Conservation (phyloP, 2,329 filamentous ascomycete species). For the Exophiala lecanii-corni region DNA sequence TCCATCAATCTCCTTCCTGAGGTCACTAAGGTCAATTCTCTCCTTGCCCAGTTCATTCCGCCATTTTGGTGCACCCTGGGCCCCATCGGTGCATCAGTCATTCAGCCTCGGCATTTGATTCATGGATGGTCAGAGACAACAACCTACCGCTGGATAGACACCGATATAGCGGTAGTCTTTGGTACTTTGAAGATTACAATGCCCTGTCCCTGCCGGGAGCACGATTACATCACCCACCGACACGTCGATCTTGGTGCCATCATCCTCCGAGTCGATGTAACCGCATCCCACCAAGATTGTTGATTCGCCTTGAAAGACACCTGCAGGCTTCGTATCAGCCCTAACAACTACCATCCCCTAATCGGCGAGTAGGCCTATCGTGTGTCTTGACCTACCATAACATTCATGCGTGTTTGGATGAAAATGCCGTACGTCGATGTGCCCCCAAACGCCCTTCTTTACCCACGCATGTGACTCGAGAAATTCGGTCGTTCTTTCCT, state of each 20-base stretch:
- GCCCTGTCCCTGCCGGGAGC: constrained; percentile 33
- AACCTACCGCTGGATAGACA: constrained; percentile 33
- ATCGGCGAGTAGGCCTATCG: too few species aligned
- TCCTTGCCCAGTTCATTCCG: constrained; percentile 25
- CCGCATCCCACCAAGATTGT: constrained; percentile 30
- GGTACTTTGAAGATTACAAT: constrained; percentile 30
- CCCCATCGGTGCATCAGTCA: too few species aligned
- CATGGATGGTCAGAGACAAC: too few species aligned
- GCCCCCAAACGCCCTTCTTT: constrained; percentile 31
- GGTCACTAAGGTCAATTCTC: constrained; percentile 15
- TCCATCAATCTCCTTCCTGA: constrained; percentile 15
- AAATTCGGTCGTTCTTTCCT: constrained; percentile 26
- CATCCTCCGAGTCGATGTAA: constrained; percentile 20
- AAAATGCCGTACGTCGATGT: constrained; percentile 29
- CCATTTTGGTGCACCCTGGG: constrained; percentile 25
- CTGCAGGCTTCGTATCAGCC: too few species aligned
- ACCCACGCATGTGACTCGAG: constrained; percentile 33
- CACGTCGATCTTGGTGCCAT: constrained; percentile 25
- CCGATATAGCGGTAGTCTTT: constrained; percentile 34
- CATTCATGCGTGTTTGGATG: constrained; percentile 38
- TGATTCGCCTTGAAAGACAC: constrained; percentile 15
- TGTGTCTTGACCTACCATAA: constrained; percentile 30
- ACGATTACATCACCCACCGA: constrained; percentile 34
- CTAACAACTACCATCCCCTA: too few species aligned
- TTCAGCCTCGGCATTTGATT: too few species aligned